A percentile compares a stretch with the other conserved stretches of the same genome.
Conservation (phyloP, 2,329 filamentous ascomycete species). For the Aspergillus sp. region DNA sequence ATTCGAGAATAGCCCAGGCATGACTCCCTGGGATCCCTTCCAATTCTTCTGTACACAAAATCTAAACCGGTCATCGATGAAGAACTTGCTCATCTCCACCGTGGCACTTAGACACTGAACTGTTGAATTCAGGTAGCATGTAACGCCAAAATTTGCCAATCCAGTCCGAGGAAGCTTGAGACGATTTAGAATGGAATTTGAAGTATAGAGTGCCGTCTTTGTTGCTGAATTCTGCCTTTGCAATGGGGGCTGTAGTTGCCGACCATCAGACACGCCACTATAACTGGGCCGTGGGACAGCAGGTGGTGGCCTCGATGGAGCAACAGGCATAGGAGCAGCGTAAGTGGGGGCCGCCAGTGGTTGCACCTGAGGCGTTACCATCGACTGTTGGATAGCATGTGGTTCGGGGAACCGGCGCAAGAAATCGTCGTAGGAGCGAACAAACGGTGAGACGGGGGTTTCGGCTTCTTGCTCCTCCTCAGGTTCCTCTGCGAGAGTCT, state of each 20-base stretch:
- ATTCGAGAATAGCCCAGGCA: conserved; percentile 66
- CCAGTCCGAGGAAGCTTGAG: conserved; percentile 69
- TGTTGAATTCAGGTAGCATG: conserved; percentile 92
- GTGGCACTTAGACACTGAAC: conserved; percentile 83
- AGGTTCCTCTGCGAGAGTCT: conserved; percentile 44
- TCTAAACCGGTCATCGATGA: conserved; percentile 65
- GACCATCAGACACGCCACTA: conserved; percentile 74
- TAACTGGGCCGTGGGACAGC: conserved; percentile 74
- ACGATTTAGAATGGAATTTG: conserved; percentile 47
- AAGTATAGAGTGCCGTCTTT: conserved; percentile 49
- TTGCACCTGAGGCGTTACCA: conserved; percentile 50
- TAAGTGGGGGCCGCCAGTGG: conserved; percentile 35
- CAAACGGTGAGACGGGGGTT: conserved; percentile 54
- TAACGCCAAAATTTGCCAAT: conserved; percentile 77
- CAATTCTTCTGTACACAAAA: conserved; percentile 65
- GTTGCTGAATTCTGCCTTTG: conserved; percentile 51
- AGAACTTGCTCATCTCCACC: conserved; percentile 64
- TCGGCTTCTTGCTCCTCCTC: conserved; percentile 52
- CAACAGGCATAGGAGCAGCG: conserved; percentile 58
- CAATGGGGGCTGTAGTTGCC: conserved; percentile 48
- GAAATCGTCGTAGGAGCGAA: conserved; percentile 81
- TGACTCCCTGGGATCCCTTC: conserved; percentile 67
- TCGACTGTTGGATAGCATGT: conserved; percentile 62
- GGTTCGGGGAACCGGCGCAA: conserved; percentile 78
- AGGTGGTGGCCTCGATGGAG: conserved; percentile 68